Evolutionary conservation across 2,329 filamentous ascomycete genomes (phyloP), one percentile per base, ranked within the genome.

Genomic region (Rhexocercosporidium sp.): DNA sequence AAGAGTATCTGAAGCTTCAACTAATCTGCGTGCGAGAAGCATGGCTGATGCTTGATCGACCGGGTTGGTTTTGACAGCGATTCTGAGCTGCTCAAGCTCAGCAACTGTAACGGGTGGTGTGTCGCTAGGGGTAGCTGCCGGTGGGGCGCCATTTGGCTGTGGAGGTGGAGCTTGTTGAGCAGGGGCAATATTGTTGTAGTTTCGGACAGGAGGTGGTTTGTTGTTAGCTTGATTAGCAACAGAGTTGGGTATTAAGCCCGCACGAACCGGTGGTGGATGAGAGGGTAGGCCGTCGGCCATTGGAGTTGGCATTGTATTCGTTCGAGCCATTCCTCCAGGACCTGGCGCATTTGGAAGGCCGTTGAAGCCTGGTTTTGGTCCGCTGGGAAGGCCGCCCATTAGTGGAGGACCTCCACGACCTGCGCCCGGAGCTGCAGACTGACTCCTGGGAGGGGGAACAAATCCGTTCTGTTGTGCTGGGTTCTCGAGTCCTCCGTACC

Each of bases 1-100:
- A 1, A 99, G 85, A 5, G 92, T 88, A 14, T 90, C 89, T 0
- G 93, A 88, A 1, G 95, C 96, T 80, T 97, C 94, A 1, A 97
- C 89, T 5, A 97, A 82, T 73, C 91, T 93, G 80, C 94, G 95
- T 0, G 92, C 94, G 20, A 97, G 83, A 11, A 84, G 82, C 65
- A 99, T 82, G 16, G 92, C 90, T 2, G 88, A 85, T 56, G 86
- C 86, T 69, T 91, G 87, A 72, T 97, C 93, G 34, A 85, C 84
- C 0, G 94, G 88, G 68, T 94, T 92, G 29, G 82, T 83, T 77
- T 91, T 92, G 70, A 92, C 89, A 7, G 83, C 81, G 73, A 87
- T 86, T 89, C 46, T 89, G 9, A 98, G 81, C 25, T 85, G 85
- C 72, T 96, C 92, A 8, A 99, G 83, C 77, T 97, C 92, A 51